phyloP scores from a whole-genome alignment of 768 basidiomycete genomes.

The Tephrocybe sp. region DNA sequence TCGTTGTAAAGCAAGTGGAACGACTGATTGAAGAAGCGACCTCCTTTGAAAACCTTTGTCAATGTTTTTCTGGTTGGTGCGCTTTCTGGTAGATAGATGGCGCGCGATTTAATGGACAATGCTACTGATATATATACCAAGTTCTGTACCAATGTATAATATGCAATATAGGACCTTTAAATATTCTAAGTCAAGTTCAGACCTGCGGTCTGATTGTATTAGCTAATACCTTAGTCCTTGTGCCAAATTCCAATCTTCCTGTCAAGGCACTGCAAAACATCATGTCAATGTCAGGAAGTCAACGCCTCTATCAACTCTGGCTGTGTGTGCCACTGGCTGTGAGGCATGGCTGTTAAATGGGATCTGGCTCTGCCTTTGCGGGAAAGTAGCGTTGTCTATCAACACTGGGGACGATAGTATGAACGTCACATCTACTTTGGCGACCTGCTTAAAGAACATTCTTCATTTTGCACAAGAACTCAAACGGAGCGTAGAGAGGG shows the following conservation, averaged over 20 bases:
- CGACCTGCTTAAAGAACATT: constrained; percentile 2
- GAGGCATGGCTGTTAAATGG: too few relatives aligned
- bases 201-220: too few relatives aligned
- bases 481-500: constrained; percentile 10
- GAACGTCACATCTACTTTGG: constrained; percentile 1
- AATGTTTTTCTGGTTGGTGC: constrained; percentile 96
- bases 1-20: constrained; percentile 85
- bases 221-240: too few relatives aligned
- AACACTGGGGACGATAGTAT: background rate
- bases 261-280: background rate
- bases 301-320: background rate
- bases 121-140: constrained; percentile 12
- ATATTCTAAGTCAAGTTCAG: too few relatives aligned
- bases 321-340: background rate
- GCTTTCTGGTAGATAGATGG: constrained; percentile 60
- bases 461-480: constrained; percentile 8
- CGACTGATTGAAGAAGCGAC: constrained; percentile 92
- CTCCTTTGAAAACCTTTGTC: constrained; percentile 91
- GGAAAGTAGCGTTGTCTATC: too few relatives aligned
- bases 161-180: background rate
- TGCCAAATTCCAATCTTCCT: too few relatives aligned
- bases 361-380: too few relatives aligned
- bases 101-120: constrained; percentile 5
- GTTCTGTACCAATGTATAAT: constrained; percentile 8
- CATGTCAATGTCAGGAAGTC: background rate